Evolutionary conservation across 2,329 filamentous ascomycete genomes (phyloP).

Genomic region (Graphilbum fragrans): DNA sequence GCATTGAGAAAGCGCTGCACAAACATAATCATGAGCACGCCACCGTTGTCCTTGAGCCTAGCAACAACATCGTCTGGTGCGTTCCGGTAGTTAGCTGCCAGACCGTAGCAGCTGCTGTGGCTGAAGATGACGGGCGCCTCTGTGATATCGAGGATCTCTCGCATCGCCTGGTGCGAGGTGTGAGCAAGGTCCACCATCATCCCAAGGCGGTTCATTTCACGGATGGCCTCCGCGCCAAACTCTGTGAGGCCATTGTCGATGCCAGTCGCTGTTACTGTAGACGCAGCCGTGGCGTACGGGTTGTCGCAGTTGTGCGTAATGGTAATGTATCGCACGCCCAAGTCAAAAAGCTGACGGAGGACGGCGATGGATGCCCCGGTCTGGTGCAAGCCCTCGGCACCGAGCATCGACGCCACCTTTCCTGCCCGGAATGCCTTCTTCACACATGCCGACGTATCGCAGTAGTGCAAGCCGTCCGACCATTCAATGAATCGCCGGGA

Average conservation of each 20-base stretch:
- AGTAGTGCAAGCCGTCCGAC: constrained; percentile 13
- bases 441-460: constrained; percentile 15
- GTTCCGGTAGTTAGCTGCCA: constrained; percentile 16
- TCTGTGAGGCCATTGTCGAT: constrained; percentile 9
- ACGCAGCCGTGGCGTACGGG: constrained; percentile 16
- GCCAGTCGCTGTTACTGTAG: constrained; percentile 15
- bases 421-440: constrained; percentile 18
- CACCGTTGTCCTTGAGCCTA: constrained; percentile 1
- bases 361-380: constrained; percentile 20
- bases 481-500: constrained; percentile 14
- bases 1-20: constrained; percentile 1
- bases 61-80: constrained; percentile 18
- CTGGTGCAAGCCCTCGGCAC: constrained; percentile 24
- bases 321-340: constrained; percentile 25
- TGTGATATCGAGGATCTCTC: constrained; percentile 7
- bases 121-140: constrained; percentile 11
- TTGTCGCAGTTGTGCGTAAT: constrained; percentile 23
- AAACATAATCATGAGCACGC: constrained; percentile 2
- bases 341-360: constrained; percentile 20
- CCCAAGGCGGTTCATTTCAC: constrained; percentile 19
- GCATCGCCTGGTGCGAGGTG: constrained; percentile 10
- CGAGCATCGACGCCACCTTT: constrained; percentile 23
- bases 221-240: constrained; percentile 12
- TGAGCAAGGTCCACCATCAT: constrained; percentile 13
- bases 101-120: constrained; percentile 8